Base-by-base conservation (phyloP, 495 filamentous ascomycete genomes). In the Extremus antarcticus region DNA sequence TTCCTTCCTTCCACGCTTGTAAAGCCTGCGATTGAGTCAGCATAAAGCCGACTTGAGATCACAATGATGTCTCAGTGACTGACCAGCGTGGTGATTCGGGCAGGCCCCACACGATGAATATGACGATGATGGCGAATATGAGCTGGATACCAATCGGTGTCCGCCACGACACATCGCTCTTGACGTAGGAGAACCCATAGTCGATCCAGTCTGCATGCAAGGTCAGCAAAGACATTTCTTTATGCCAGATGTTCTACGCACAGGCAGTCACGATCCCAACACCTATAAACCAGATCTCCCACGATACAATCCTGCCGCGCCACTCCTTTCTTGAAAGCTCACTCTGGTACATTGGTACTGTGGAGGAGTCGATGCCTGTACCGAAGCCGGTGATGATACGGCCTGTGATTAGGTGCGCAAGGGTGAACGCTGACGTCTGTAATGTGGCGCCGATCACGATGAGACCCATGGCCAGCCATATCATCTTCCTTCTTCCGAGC, bases 1-100 rank as follows among this genome's bases (percentile, higher is more conserved):
- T 8, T 66, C 63, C 23, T 65, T 62, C 2, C 67, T 59, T 10
- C 65, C 71, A 49, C 70, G 60, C 13, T 70, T 68, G 50, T 72
- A 74, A 1, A 67, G 58, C 29, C 29, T 35, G 29, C 29, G 29
- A 35, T 35, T 4, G n/a, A n/a, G n/a, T n/a, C n/a, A n/a, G n/a
- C n/a, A n/a, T n/a, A n/a, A n/a, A n/a, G n/a, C n/a, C n/a, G n/a
- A n/a, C n/a, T n/a, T n/a, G n/a, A n/a, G n/a, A n/a, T n/a, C n/a
- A n/a, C n/a, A n/a, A n/a, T n/a, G n/a, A n/a, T n/a, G n/a, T n/a
- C n/a, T n/a, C n/a, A n/a, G n/a, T n/a, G n/a, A 35, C 29, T 35
- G 29, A 35, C 50, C 63, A 65, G 23, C 65, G 40, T 15, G 65
- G 65, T 1, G 57, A 59, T 50, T 67, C 65, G 21, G 63, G 65